A percentile compares a stretch with the other conserved stretches of the same genome.
Conservation (phyloP, 2,329 filamentous ascomycete genomes). For the Lizonia empirigonia region DNA sequence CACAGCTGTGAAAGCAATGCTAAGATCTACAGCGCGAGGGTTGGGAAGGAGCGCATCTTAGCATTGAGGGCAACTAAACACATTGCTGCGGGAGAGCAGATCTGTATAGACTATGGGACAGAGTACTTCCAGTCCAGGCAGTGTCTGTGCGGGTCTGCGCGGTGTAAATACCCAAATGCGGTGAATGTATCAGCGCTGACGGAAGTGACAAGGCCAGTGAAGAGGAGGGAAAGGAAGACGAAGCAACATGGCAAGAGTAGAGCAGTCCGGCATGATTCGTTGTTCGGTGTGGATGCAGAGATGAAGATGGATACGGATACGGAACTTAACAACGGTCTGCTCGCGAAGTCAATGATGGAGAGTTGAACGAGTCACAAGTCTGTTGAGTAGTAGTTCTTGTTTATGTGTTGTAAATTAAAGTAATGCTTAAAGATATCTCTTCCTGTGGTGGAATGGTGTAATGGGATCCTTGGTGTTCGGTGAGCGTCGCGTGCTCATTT, state of each 20-base stretch:
- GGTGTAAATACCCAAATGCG: constrained; percentile 5
- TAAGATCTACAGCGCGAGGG: constrained; percentile 5
- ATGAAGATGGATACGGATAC: background rate
- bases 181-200: background rate
- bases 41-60: constrained; percentile 8
- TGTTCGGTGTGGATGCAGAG: background rate
- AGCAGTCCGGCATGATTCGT: background rate
- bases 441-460: too few species aligned
- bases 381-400: too few species aligned
- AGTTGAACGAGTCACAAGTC: too few species aligned
- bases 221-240: background rate
- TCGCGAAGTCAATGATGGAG: too few species aligned
- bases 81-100: constrained; percentile 9
- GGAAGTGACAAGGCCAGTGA: background rate
- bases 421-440: too few species aligned
- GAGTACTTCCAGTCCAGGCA: constrained; percentile 8
- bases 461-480: background rate
- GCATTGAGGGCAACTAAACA: background rate
- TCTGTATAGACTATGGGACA: constrained; percentile 7
- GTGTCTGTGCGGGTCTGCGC: constrained; percentile 5
- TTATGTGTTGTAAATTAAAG: too few species aligned
- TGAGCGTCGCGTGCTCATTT: constrained; percentile 8
- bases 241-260: background rate
- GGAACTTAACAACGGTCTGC: background rate
- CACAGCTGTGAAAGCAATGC: constrained; percentile 17